A percentile compares a stretch with the other conserved stretches of the same genome.
Evolutionary conservation across 148 eudicot species (phyloP).

Genomic region (Hydrangea macrophylla): DNA sequence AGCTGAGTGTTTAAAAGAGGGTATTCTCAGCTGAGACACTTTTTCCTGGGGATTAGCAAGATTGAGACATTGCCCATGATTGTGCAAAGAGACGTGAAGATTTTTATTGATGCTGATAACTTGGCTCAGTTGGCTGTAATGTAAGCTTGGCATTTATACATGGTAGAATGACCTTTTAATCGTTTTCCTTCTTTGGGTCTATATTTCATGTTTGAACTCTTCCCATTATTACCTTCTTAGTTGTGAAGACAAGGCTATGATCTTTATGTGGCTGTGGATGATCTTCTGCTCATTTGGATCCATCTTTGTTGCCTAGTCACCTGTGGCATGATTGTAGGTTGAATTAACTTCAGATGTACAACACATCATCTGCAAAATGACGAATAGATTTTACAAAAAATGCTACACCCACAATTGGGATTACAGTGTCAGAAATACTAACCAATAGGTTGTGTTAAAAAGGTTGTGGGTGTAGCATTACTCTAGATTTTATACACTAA

Average conservation of each 20-base stretch:
- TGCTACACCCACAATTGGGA: not conserved
- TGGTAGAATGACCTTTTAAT: not conserved
- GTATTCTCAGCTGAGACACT: constrained; percentile 32
- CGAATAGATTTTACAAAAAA: not conserved
- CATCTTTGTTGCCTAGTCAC: not conserved
- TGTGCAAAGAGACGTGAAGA: not conserved
- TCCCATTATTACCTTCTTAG: not conserved
- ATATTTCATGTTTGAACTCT: not conserved
- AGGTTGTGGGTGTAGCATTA: no score
- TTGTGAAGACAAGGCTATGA: not conserved
- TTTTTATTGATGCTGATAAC: not conserved
- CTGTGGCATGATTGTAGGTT: not conserved
- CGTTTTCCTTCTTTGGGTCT: not conserved
- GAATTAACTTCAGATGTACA: no score
- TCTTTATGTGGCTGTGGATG: not conserved
- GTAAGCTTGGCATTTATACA: not conserved
- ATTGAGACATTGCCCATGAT: not conserved
- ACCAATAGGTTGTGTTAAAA: no score
- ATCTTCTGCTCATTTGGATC: not conserved
- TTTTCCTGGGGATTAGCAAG: not conserved
- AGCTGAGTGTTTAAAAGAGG: constrained; percentile 59
- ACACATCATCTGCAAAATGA: not conserved
- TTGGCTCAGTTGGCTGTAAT: constrained; percentile 8
- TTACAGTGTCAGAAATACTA: no score
- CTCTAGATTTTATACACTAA: no score